Percentiles rank a stretch among this genome's conserved stretches.
Evolutionary conservation across 805 yeast genomes (phyloP).

Genomic region (Candida ascalaphidarum): DNA sequence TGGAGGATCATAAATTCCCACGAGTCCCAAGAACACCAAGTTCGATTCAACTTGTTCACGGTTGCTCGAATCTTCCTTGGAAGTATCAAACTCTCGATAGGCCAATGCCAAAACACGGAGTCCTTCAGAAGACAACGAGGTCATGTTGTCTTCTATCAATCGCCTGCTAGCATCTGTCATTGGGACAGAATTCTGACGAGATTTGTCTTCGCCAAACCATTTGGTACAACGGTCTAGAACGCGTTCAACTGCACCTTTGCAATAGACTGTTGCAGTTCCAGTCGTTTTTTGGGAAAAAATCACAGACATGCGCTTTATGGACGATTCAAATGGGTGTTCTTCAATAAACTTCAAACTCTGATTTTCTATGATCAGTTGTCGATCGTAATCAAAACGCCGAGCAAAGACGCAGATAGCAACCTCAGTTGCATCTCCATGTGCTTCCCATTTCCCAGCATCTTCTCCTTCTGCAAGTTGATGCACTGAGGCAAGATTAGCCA

Average conservation of each 20-base stretch:
- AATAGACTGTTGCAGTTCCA: too few species aligned
- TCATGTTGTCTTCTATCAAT: conserved; percentile 10
- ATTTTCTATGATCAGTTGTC: too few species aligned
- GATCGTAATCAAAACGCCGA: conserved; percentile 5
- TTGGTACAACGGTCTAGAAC: conserved; percentile 8
- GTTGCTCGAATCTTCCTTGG: conserved; percentile 6
- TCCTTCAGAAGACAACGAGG: conserved; percentile 11
- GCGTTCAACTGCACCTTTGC: conserved; percentile 12
- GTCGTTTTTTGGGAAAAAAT: too few species aligned
- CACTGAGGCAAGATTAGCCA: conserved; percentile 74
- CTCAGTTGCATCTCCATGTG: conserved; percentile 1
- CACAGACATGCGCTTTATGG: conserved; percentile 11
- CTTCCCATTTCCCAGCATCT: conserved; percentile 29
- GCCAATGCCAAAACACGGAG: conserved; percentile 13
- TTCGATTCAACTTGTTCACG: conserved; percentile 10
- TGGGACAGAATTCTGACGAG: too few species aligned
- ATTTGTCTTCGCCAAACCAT: too few species aligned
- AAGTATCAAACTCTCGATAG: conserved; percentile 5
- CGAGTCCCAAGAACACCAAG: conserved; percentile 10
- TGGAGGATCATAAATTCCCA: conserved; percentile 14
- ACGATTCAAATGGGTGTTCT: conserved; percentile 11
- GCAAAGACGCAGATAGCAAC: neutral
- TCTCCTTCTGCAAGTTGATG: conserved; percentile 30
- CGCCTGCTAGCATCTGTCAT: too few species aligned
- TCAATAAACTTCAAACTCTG: too few species aligned